Base-by-base conservation (phyloP, 768 basidiomycete species). In the Kwoniella newhampshirensis region DNA sequence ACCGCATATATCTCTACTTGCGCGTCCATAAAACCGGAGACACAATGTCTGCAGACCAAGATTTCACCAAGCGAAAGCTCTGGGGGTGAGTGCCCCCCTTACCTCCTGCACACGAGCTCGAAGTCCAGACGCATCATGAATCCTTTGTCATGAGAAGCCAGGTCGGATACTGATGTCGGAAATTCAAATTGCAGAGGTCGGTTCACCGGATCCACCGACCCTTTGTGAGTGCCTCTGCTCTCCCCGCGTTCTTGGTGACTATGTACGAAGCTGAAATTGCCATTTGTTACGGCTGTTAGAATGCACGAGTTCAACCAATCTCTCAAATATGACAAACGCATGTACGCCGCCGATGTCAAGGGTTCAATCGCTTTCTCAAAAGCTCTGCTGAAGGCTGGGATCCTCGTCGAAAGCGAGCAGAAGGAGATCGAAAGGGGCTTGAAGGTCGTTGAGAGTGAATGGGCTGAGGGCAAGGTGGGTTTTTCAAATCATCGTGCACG, bases 301-400 rank as follows among this genome's bases (percentile, higher is more conserved):
- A 98, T 98, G 94, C 91, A 96, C 77, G 88, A 85, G 27, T 98
- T 94, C 81, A 98, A 97, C 75, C 91, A 97, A 76, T 97, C 92
- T 23, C 81, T 99, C 66, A 85, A 83, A 62, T 99, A 97, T 77
- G 94, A 98, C 76, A 85, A 89, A 75, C 83, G 90, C 39, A 97
- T 99, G 92, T 84, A 92, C 73, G 83, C 84, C 9, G 91, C 85
- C 23, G 96, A 99, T 68, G 88, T 98, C 64, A 82, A 81, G 53
- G 94, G 94, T 1, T 98, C 94, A 17, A 93, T 96, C 71, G 94
- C 96, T 3, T 97, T 97, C 75, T 86, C 96, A 27, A 94, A 89
- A 76, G 87, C 89, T 1, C 81, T 98, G 57, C 80, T 84, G 11
- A 83, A 85, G 39, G 86, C 75, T 45, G 87, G 87, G 13, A 93